Evolutionary conservation across 2,329 filamentous ascomycete genomes (phyloP).

Genomic region (Furcasterigmium furcatum): DNA sequence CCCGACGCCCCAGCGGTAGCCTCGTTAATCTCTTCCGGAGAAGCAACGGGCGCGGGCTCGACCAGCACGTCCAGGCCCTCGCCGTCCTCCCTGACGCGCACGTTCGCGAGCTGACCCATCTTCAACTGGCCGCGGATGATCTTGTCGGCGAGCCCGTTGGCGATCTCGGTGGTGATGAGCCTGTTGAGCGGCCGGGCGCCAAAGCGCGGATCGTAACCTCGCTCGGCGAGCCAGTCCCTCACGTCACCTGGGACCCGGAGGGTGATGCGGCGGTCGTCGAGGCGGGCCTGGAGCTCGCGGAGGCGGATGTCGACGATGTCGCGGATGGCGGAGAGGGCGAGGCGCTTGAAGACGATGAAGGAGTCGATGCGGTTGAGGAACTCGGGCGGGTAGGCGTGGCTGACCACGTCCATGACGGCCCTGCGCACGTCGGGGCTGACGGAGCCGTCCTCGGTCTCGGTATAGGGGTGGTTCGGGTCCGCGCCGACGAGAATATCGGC

Average conservation of each 20-base stretch:
- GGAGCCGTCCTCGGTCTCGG: slow-evolving; percentile 60
- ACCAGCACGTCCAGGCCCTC: slow-evolving; percentile 50
- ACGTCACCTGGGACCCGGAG: slow-evolving; percentile 69
- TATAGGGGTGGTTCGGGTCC: slow-evolving; percentile 61
- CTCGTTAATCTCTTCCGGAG: neutral
- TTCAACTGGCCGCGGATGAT: slow-evolving; percentile 85
- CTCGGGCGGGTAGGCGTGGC: slow-evolving; percentile 74
- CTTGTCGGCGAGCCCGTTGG: slow-evolving; percentile 83
- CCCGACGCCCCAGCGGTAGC: neutral
- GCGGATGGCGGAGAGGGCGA: slow-evolving; percentile 73
- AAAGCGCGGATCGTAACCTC: slow-evolving; percentile 87
- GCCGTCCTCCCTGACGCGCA: slow-evolving; percentile 63
- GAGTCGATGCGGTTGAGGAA: slow-evolving; percentile 97
- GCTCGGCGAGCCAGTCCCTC: slow-evolving; percentile 82
- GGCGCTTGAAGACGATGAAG: slow-evolving; percentile 91
- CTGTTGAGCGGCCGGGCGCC: slow-evolving; percentile 89
- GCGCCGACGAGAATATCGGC: slow-evolving; percentile 84
- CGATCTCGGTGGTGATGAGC: slow-evolving; percentile 85
- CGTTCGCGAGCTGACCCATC: slow-evolving; percentile 68
- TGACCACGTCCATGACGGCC: slow-evolving; percentile 86
- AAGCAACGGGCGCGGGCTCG: neutral
- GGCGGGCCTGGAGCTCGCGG: slow-evolving; percentile 74
- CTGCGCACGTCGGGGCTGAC: slow-evolving; percentile 71
- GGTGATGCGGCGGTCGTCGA: slow-evolving; percentile 81
- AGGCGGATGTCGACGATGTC: slow-evolving; percentile 95